Percentiles rank a stretch among this genome's conserved stretches.
phyloP scores from a whole-genome alignment of 2,329 filamentous ascomycete genomes.

The Cladophialophora psammophila region DNA sequence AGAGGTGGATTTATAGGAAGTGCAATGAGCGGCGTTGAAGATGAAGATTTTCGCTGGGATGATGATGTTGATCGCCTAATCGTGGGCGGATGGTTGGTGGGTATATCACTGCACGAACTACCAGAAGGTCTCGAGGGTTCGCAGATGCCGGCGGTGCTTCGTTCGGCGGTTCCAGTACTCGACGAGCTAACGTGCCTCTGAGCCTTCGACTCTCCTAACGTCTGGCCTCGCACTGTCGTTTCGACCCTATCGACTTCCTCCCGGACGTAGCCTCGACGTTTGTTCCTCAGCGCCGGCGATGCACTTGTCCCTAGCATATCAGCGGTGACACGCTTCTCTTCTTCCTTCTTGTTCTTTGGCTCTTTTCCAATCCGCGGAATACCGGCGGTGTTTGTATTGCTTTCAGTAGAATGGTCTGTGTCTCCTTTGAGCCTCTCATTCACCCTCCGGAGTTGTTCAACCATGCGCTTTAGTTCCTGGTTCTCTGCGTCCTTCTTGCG shows the following conservation, averaged over 20 bases:
- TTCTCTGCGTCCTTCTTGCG: conserved; percentile 35
- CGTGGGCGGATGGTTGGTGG: background rate
- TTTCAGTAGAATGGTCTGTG: background rate
- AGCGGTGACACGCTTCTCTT: background rate
- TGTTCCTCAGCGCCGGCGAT: conserved; percentile 4
- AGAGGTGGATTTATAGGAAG: background rate
- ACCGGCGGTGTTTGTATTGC: background rate
- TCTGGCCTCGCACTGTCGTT: conserved; percentile 16
- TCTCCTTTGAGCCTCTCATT: conserved; percentile 26
- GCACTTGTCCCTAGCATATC: background rate
- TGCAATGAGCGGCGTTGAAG: background rate
- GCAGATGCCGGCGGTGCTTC: background rate
- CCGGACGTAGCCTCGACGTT: conserved; percentile 22
- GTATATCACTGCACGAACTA: background rate
- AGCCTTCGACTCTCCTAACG: background rate
- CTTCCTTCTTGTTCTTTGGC: background rate
- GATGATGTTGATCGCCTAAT: conserved; percentile 2
- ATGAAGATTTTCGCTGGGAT: background rate
- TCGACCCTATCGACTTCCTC: conserved; percentile 27
- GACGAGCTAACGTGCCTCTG: background rate
- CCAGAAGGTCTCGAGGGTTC: background rate
- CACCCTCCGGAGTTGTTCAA: conserved; percentile 28
- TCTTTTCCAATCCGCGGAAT: background rate
- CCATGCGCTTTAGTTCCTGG: conserved; percentile 31
- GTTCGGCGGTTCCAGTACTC: background rate